These are phyloP conservation scores for Phylloporus sp. DNA, from an alignment of 768 basidiomycete genomes.

Conservation along the genomic window DNA sequence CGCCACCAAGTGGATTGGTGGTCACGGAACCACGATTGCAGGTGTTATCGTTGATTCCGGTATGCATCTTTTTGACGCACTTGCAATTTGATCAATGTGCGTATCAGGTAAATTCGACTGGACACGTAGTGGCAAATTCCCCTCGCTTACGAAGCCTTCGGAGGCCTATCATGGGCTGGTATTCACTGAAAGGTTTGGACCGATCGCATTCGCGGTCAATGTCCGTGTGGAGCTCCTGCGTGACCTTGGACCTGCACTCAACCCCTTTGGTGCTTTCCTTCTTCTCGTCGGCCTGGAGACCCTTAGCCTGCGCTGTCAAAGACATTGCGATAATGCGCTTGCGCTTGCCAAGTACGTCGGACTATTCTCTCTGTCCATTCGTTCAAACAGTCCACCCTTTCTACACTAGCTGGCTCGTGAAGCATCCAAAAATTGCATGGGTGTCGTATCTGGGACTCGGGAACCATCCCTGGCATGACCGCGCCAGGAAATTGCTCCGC, in stretches of 20 bases:
- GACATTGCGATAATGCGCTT: slow-evolving; percentile 57
- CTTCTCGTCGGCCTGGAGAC: slow-evolving; percentile 61
- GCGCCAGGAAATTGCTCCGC: slow-evolving; percentile 56
- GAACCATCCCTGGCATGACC: slow-evolving; percentile 55
- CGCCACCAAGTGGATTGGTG: slow-evolving; percentile 67
- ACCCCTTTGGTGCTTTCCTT: slow-evolving; percentile 57
- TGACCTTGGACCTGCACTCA: slow-evolving; percentile 50
- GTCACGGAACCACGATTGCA: slow-evolving; percentile 62
- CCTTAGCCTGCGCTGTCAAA: slow-evolving; percentile 52
- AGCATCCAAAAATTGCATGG: slow-evolving; percentile 68
- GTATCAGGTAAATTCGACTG: slow-evolving; percentile 54
- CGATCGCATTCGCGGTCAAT: slow-evolving; percentile 48
- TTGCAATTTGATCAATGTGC: not conserved
- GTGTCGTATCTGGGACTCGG: slow-evolving; percentile 73
- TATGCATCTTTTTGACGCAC: slow-evolving; percentile 17
- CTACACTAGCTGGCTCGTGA: slow-evolving; percentile 49
- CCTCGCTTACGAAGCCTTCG: slow-evolving; percentile 50
- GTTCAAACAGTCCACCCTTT: not conserved
- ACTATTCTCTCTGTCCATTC: no score
- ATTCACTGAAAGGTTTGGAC: slow-evolving; percentile 49
- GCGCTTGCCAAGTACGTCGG: slow-evolving; percentile 42
- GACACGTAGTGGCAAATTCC: slow-evolving; percentile 50
- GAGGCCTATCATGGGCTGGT: slow-evolving; percentile 55
- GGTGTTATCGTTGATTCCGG: slow-evolving; percentile 62
- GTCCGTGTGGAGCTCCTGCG: slow-evolving; percentile 50